Percentiles rank a stretch among this genome's conserved stretches.
phyloP scores from a whole-genome alignment of 306 rosid species.

The Citrullus amarus region DNA sequence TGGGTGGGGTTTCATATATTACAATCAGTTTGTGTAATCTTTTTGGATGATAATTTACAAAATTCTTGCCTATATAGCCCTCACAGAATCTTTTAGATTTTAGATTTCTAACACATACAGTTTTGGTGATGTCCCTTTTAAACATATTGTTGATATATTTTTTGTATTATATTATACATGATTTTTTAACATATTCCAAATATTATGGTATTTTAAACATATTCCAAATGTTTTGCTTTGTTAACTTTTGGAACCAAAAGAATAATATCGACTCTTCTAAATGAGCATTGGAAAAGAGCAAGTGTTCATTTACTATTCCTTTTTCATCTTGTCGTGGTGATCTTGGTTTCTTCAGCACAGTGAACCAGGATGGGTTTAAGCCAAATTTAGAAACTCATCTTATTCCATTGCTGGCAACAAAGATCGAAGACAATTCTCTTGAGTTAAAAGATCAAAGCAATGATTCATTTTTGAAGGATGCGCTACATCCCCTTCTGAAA shows the following conservation, averaged over 20 bases:
- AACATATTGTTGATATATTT: background rate
- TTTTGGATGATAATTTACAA: background rate
- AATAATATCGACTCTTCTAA: background rate
- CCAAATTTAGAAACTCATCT: constrained; percentile 89
- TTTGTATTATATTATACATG: background rate
- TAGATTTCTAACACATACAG: background rate
- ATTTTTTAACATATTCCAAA: background rate
- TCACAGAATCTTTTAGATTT: background rate
- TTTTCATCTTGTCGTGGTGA: constrained; percentile 2
- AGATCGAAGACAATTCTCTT: constrained; percentile 41
- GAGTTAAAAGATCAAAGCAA: constrained; percentile 50
- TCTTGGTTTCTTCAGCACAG: constrained; percentile 55
- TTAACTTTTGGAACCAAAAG: background rate
- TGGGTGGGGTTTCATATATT: background rate
- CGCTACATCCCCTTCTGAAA: constrained; percentile 65
- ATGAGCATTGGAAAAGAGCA: background rate
- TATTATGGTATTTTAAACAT: background rate
- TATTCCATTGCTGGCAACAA: constrained; percentile 71
- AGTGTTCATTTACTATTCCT: background rate
- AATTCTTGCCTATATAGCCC: background rate
- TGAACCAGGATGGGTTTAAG: constrained; percentile 91
- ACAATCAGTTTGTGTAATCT: background rate
- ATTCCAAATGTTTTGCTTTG: background rate
- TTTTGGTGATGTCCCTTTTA: background rate
- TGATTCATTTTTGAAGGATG: constrained; percentile 35